Base-by-base conservation (phyloP, 208 protist genomes). In the Leishmania tarentolae region DNA sequence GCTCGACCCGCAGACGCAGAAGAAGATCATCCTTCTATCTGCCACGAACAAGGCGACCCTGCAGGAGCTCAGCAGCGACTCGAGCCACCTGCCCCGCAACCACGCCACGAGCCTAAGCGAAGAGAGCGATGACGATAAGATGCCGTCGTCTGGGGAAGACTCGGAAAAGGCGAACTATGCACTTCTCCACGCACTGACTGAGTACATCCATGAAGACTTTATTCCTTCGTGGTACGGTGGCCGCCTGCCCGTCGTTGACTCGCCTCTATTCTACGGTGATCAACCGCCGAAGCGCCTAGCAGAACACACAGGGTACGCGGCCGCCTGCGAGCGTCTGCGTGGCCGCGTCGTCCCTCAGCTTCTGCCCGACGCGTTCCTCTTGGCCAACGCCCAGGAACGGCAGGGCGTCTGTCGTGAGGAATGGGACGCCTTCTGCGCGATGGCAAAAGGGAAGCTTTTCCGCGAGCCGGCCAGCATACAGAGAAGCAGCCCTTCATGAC, bases 1-100 rank as follows among this genome's bases (percentile, higher is more conserved):
- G 86, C 85, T 94, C 31, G 90, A 94, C 86, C 83, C 86, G 5
- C 87, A 90, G 78, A 92, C 87, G 53, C 87, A 91, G 87, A 73
- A 84, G 79, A 94, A 94, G 78, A 90, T 94, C 47, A 40, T 87
- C 4, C 61, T 94, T 47, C 79, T 94, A 31, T 88, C 85, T 24
- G 85, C 80, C 28, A 91, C 87, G 15, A 90, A 93, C 86, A 90
- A 78, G 65, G 76, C 73, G 21, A 83, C 53, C 13, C 47, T 90
- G 1, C 80, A 87, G 37, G 81, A 93, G 40, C 68, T 91, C 21
- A 86, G 75, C 65, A 44, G 70, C 31, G 76, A 82, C 75, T 78
- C 59, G 3, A 82, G 47, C 76, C 37, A 75, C 68, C 57, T 46
- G 28, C 42, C 77, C 35, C 81, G 73, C 44, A 71, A 13, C 53